Evolutionary conservation across 1,284 basidiomycete genomes (phyloP), one percentile per base, ranked within the genome.

Genomic region (Spongispora temasekensis): DNA sequence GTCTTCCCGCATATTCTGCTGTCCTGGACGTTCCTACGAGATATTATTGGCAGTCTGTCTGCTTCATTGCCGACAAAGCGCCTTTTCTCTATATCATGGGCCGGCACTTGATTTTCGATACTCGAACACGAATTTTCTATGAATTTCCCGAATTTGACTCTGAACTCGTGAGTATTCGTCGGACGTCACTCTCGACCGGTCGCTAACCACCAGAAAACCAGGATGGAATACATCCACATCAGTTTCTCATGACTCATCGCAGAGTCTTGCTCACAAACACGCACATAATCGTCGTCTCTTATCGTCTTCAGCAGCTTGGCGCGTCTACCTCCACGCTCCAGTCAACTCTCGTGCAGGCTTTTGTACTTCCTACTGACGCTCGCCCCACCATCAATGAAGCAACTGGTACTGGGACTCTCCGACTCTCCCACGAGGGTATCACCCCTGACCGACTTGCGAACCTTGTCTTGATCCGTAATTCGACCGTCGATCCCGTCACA

Each of bases 121-220:
- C 37, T 17, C 55, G 54, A 61, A 63, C 53, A n/a, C 48, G 55
- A 35, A 17, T 6, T 32, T 61, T 63, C 31, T 61, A 61, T 34
- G 61, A 44, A 15, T 52, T 61, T 8, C 58, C 58, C 13, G 30
- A 32, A 32, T 40, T 28, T 19, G 5, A 10, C 58, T 53, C 57
- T 1, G 35, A 17, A n/a, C 1, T 53, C n/a, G 60, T 62, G 57
- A 34, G 61, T 35, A 1, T 13, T 34, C 21, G 8, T 51, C 19
- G 2, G 25, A 27, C 27, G 5, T 17, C 35, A 8, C 9, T 5
- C 35, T 19, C n/a, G n/a, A n/a, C n/a, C n/a, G n/a, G n/a, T n/a
- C n/a, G n/a, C n/a, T n/a, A n/a, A n/a, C n/a, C n/a, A n/a, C n/a
- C n/a, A n/a, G 21, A 58, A 46, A 58, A 28, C 7, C 25, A 62